Evolutionary conservation across 306 rosid species (phyloP).

Genomic region (Castanospermum australe): DNA sequence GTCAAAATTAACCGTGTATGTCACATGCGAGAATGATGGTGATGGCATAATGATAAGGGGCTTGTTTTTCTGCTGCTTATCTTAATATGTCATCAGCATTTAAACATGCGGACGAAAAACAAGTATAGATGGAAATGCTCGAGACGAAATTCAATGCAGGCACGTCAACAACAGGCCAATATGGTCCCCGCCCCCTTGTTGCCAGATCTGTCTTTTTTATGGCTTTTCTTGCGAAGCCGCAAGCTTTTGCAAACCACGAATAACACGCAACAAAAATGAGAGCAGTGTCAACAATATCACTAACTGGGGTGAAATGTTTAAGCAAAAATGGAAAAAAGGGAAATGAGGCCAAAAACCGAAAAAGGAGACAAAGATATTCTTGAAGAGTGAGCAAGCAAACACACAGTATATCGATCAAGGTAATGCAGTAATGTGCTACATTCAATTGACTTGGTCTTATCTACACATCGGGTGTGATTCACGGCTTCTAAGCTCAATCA

Average conservation of each 20-base stretch:
- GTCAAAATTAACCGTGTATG: background rate
- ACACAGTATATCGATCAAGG: constrained; percentile 1
- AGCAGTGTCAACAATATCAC: background rate
- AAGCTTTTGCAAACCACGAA: background rate
- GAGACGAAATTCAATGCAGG: constrained; percentile 13
- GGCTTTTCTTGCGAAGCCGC: background rate
- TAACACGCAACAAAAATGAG: constrained; percentile 20
- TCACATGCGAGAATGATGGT: background rate
- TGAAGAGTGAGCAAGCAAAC: constrained; percentile 9
- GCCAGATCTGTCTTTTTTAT: background rate
- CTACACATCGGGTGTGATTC: constrained; percentile 23
- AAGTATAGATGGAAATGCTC: constrained; percentile 15
- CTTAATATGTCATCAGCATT: constrained; percentile 31
- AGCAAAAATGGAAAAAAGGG: constrained; percentile 26
- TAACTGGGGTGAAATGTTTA: constrained; percentile 32
- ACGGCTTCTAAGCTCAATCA: constrained; percentile 20
- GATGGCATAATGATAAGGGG: background rate
- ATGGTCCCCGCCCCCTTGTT: constrained; percentile 20
- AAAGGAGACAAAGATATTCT: constrained; percentile 9
- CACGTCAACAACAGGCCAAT: constrained; percentile 16
- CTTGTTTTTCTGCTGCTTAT: constrained; percentile 7
- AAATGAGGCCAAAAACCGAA: background rate
- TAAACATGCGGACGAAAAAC: constrained; percentile 28
- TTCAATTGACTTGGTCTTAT: constrained; percentile 33
- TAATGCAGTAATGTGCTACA: background rate